Conservation (phyloP, 129 eudicot genomes). For the Artemisia annua region DNA sequence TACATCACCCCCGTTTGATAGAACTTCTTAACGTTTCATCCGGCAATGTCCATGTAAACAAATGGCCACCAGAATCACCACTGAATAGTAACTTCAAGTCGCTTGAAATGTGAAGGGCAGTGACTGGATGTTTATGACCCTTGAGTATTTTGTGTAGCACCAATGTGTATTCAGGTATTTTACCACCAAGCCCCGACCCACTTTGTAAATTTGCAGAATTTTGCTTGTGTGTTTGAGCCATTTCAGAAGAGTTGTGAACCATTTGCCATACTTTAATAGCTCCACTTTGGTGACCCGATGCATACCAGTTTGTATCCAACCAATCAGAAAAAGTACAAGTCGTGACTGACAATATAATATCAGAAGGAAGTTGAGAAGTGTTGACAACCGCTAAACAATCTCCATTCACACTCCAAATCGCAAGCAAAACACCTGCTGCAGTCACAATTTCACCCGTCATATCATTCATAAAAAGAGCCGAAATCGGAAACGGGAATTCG, state of each 20-base stretch:
- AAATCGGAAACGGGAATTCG: slow-evolving; percentile 76
- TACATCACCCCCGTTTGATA: slow-evolving; percentile 60
- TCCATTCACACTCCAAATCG: slow-evolving; percentile 92
- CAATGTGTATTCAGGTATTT: slow-evolving; percentile 67
- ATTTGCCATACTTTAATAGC: slow-evolving; percentile 87
- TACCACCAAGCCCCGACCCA: slow-evolving; percentile 60
- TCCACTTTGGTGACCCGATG: slow-evolving; percentile 95
- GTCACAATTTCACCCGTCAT: slow-evolving; percentile 81
- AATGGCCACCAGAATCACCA: slow-evolving; percentile 90
- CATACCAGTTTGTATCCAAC: slow-evolving; percentile 81
- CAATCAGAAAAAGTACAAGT: slow-evolving; percentile 84
- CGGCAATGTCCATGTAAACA: slow-evolving; percentile 84
- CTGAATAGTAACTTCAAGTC: slow-evolving; percentile 81
- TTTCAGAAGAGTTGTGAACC: slow-evolving; percentile 61
- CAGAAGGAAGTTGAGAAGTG: slow-evolving; percentile 94
- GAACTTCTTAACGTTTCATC: slow-evolving; percentile 64
- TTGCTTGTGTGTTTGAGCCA: slow-evolving; percentile 33
- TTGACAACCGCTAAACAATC: slow-evolving; percentile 82
- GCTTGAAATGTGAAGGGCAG: slow-evolving; percentile 76
- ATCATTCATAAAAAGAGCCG: slow-evolving; percentile 80
- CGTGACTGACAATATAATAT: slow-evolving; percentile 62
- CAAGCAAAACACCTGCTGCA: slow-evolving; percentile 88
- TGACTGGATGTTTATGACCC: slow-evolving; percentile 77
- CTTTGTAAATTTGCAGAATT: slow-evolving; percentile 35
- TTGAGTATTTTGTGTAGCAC: slow-evolving; percentile 82